Evolutionary conservation across 2,329 filamentous ascomycete species (phyloP).

Genomic region (Diaporthe longicolla): DNA sequence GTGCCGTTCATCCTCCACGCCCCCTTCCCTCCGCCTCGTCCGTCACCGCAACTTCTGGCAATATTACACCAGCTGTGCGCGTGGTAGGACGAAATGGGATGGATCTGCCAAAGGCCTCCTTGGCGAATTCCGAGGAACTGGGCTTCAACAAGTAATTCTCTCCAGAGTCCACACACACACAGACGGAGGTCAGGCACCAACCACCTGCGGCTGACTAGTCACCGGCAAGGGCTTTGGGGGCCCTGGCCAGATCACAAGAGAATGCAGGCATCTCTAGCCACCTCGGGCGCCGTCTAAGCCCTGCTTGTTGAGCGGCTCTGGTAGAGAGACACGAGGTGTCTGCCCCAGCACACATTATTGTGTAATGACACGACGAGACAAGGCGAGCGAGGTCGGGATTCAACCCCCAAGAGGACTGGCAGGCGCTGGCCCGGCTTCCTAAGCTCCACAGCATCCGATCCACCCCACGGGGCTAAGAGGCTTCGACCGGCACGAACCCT

Average conservation of each 20-base stretch:
- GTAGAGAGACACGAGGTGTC: background rate
- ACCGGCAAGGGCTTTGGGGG: conserved; percentile 4
- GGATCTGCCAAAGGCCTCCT: background rate
- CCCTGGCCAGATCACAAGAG: background rate
- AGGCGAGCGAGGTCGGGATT: conserved; percentile 13
- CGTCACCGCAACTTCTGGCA: conserved; percentile 33
- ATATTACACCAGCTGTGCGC: conserved; percentile 7
- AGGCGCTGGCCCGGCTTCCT: background rate
- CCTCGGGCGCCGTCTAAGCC: background rate
- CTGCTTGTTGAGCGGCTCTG: background rate
- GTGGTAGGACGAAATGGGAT: background rate
- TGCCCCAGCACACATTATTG: background rate
- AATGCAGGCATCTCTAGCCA: background rate
- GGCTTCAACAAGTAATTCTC: background rate
- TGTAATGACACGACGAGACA: background rate
- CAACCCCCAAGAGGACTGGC: background rate
- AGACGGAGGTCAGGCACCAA: conserved; percentile 8
- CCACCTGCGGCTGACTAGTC: conserved; percentile 8
- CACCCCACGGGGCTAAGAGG: conserved; percentile 37
- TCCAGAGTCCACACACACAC: background rate
- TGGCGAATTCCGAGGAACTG: background rate
- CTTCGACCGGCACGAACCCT: conserved; percentile 33
- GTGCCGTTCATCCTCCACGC: background rate
- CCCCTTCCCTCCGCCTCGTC: background rate
- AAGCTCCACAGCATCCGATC: conserved; percentile 3